These are phyloP conservation scores for Xylaria multiplex DNA, from an alignment of 2,329 filamentous ascomycete genomes.

Conservation along the genomic window DNA sequence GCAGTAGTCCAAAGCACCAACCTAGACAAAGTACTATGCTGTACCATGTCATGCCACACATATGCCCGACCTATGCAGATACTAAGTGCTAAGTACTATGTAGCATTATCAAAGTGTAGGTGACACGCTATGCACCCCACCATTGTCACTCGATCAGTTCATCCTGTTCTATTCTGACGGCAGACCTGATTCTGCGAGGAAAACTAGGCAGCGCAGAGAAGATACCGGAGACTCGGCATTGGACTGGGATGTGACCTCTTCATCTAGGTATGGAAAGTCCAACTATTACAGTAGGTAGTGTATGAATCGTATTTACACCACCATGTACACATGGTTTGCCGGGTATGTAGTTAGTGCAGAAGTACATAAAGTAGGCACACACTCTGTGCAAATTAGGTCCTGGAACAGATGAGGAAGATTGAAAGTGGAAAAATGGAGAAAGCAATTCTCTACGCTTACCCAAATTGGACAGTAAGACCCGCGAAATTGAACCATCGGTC, in stretches of 20 bases:
- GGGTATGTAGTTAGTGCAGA: not conserved
- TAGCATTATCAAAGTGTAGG: constrained; percentile 7
- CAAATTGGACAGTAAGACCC: constrained; percentile 19
- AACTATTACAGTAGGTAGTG: not conserved
- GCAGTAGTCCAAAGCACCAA: constrained; percentile 4
- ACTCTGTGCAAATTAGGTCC: not conserved
- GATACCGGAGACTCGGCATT: constrained; percentile 5
- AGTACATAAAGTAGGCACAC: too few relatives aligned
- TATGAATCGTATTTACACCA: not conserved
- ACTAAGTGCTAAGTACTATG: not conserved
- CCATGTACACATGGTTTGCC: not conserved
- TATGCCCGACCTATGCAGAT: constrained; percentile 31
- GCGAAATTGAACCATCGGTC: constrained; percentile 15
- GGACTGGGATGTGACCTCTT: not conserved
- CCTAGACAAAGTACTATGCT: constrained; percentile 12
- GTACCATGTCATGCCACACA: constrained; percentile 24
- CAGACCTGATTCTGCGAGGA: constrained; percentile 14
- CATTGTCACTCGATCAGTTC: constrained; percentile 31
- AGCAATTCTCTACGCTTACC: not conserved
- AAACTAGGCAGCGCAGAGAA: constrained; percentile 15
- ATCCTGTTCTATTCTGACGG: constrained; percentile 19
- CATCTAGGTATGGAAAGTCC: constrained; percentile 3
- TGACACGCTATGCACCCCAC: constrained; percentile 30
- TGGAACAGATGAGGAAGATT: not conserved
- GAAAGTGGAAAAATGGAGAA: too few relatives aligned